A percentile compares a stretch with the other conserved stretches of the same genome.
phyloP scores from a whole-genome alignment of 495 filamentous ascomycete species.

The Annulohypoxylon maeteangense region DNA sequence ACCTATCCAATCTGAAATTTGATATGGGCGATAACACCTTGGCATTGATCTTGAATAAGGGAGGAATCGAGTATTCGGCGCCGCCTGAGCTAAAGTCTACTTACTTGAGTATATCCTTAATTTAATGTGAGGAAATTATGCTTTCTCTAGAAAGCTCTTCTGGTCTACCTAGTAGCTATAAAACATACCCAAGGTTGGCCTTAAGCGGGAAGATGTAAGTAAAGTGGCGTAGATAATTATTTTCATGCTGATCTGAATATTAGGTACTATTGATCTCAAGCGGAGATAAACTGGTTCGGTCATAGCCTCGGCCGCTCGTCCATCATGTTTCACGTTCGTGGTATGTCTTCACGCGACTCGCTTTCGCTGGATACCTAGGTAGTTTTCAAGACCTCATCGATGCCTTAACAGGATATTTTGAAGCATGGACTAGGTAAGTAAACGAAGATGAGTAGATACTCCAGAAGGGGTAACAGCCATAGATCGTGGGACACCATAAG shows the following conservation, averaged over 20 bases:
- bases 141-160: too few species aligned
- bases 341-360: background rate
- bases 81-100: too few species aligned
- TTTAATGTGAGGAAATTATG: too few species aligned
- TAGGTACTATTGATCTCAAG: constrained; percentile 4
- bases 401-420: background rate
- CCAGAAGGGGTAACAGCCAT: background rate
- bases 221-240: constrained; percentile 17
- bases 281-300: constrained; percentile 11
- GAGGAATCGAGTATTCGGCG: too few species aligned
- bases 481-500: background rate
- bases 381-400: too few species aligned
- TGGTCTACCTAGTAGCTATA: constrained; percentile 23
- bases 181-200: constrained; percentile 15
- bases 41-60: too few species aligned
- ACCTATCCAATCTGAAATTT: too few species aligned
- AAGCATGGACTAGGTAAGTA: background rate
- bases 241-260: too few species aligned
- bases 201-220: constrained; percentile 13
- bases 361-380: background rate
- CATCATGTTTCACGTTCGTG: constrained; percentile 11
- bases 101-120: too few species aligned
- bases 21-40: too few species aligned
- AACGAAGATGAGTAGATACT: background rate
- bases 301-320: constrained; percentile 7